Evolutionary conservation across 768 basidiomycete species (phyloP).

Genomic region (Suillus cothurnatus): DNA sequence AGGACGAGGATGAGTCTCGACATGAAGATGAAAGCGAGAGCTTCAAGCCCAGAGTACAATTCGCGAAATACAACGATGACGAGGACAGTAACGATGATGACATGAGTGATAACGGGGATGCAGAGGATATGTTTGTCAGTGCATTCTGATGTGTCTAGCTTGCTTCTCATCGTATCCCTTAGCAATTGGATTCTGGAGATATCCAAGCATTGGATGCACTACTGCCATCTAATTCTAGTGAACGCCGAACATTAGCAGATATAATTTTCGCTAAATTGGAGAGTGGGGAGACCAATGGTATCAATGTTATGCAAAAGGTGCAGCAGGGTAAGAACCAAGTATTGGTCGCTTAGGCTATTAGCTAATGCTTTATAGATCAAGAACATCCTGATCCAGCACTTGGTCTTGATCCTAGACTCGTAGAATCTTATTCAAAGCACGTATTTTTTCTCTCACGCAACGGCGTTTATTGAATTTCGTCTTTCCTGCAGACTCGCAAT

Average conservation of each 20-base stretch:
- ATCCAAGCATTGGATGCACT: slow-evolving; percentile 82
- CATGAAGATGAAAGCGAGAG: slow-evolving; percentile 43
- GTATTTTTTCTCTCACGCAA: slow-evolving; percentile 29
- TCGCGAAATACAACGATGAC: slow-evolving; percentile 58
- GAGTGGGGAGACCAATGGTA: slow-evolving; percentile 49
- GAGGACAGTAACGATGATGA: slow-evolving; percentile 37
- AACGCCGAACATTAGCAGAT: slow-evolving; percentile 89
- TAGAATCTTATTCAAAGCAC: slow-evolving; percentile 92
- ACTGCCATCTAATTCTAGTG: slow-evolving; percentile 71
- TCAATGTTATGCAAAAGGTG: slow-evolving; percentile 60
- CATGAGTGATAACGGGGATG: slow-evolving; percentile 48
- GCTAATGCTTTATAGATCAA: slow-evolving; percentile 37
- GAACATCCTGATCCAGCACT: slow-evolving; percentile 77
- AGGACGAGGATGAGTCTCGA: slow-evolving; percentile 47
- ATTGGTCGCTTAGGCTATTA: not conserved
- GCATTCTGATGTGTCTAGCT: slow-evolving; percentile 9
- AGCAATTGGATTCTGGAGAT: slow-evolving; percentile 93
- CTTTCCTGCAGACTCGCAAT: slow-evolving; percentile 67
- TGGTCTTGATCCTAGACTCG: slow-evolving; percentile 89
- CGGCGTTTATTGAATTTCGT: slow-evolving; percentile 7
- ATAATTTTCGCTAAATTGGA: slow-evolving; percentile 96
- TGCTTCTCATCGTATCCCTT: slow-evolving; percentile 12
- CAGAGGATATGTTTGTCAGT: slow-evolving; percentile 66
- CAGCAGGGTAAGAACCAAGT: slow-evolving; percentile 48
- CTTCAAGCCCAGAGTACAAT: slow-evolving; percentile 28